Percentiles rank a stretch among this genome's conserved stretches.
These are phyloP conservation scores for Pulveroboletus sp. DNA, from an alignment of 768 basidiomycete species.

Conservation along the genomic window DNA sequence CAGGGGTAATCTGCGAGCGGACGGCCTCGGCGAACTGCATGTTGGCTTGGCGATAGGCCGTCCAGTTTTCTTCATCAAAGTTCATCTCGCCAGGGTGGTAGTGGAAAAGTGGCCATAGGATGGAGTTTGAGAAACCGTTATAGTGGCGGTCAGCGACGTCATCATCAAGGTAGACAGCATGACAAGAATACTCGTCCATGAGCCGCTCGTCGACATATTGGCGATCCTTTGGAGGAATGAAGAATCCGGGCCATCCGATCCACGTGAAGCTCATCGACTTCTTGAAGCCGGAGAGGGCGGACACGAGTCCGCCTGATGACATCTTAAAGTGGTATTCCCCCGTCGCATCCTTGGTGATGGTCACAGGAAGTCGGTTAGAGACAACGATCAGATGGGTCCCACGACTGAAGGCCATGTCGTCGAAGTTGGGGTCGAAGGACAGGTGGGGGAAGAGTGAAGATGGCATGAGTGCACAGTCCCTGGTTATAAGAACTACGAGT, in stretches of 20 bases:
- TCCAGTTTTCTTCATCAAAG: constrained; percentile 98
- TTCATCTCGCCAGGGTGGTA: constrained; percentile 99
- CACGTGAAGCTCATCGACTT: constrained; percentile 97
- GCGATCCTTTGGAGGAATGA: constrained; percentile 92
- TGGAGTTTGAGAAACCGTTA: constrained; percentile 98
- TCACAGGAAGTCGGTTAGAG: constrained; percentile 92
- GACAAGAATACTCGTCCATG: constrained; percentile 92
- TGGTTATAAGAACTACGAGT: constrained; percentile 29
- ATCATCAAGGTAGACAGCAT: constrained; percentile 96
- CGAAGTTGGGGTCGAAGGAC: constrained; percentile 25
- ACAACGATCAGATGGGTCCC: constrained; percentile 86
- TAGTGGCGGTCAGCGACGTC: constrained; percentile 98
- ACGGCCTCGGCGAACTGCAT: constrained; percentile 91
- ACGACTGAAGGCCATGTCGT: constrained; percentile 45
- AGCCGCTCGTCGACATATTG: constrained; percentile 86
- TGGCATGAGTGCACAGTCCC: constrained; percentile 15
- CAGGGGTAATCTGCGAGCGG: constrained; percentile 69
- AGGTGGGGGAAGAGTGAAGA: constrained; percentile 25
- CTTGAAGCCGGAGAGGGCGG: constrained; percentile 95
- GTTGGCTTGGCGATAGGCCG: constrained; percentile 95
- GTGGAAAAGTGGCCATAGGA: constrained; percentile 99
- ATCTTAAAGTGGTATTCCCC: constrained; percentile 99
- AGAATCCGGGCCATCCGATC: constrained; percentile 95
- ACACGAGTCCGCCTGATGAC: constrained; percentile 97
- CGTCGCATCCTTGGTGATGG: constrained; percentile 87